Evolutionary conservation across 768 basidiomycete genomes (phyloP).

Genomic region (Gautieria morchelliformis): DNA sequence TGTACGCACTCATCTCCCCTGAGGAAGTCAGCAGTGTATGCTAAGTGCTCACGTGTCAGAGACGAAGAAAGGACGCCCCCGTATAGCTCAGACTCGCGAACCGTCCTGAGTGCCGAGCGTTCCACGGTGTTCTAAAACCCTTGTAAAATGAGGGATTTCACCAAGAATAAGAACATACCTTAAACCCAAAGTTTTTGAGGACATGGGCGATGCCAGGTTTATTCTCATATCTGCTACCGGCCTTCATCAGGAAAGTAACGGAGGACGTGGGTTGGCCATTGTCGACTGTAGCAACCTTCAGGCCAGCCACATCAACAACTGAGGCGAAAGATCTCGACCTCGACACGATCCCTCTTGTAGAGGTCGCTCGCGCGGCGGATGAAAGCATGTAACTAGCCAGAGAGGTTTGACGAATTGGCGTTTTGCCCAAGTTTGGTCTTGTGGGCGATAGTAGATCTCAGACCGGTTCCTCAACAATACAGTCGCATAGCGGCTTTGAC

Average conservation of each 20-base stretch:
- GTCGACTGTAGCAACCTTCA: slow-evolving; percentile 83
- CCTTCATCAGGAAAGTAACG: slow-evolving; percentile 87
- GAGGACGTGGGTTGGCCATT: slow-evolving; percentile 74
- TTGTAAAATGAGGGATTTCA: not conserved
- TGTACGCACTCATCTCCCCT: slow-evolving; percentile 87
- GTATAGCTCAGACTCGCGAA: slow-evolving; percentile 88
- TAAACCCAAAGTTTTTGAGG: slow-evolving; percentile 98
- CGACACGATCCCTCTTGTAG: not conserved
- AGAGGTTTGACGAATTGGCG: not conserved
- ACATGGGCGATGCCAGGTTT: slow-evolving; percentile 87
- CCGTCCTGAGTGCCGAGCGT: slow-evolving; percentile 81
- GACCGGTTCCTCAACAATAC: not conserved
- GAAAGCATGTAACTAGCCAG: slow-evolving; percentile 4
- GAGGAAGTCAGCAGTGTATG: slow-evolving; percentile 90
- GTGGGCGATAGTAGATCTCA: not conserved
- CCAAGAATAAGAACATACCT: slow-evolving; percentile 41
- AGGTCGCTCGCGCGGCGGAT: slow-evolving; percentile 8
- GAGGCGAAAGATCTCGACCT: slow-evolving; percentile 55
- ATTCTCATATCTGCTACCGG: slow-evolving; percentile 81
- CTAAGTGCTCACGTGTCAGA: slow-evolving; percentile 81
- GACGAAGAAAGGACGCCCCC: slow-evolving; percentile 84
- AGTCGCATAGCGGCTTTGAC: too few species aligned
- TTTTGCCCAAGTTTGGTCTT: not conserved
- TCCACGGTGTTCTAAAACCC: slow-evolving; percentile 66
- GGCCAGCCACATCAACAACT: slow-evolving; percentile 65